phyloP scores from a whole-genome alignment of 1,139 yeast genomes.

The Blastobotrys indianensis region DNA sequence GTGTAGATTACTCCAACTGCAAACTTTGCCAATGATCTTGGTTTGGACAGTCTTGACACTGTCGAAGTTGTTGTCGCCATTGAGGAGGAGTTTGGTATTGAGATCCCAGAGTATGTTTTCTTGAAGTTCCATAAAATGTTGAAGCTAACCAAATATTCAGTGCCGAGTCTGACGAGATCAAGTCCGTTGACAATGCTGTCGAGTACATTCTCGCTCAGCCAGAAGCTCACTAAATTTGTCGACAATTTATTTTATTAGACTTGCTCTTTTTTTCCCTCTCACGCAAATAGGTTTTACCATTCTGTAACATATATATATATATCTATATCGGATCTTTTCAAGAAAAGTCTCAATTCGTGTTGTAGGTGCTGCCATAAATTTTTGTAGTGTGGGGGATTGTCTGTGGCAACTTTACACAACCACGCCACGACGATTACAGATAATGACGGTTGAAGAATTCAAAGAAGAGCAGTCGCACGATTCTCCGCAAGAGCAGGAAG shows the following conservation, averaged over 20 bases:
- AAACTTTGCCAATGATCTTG: conserved; percentile 66
- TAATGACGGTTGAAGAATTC: not conserved
- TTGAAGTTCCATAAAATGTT: not conserved
- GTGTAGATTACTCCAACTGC: conserved; percentile 50
- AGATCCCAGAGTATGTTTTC: conserved; percentile 58
- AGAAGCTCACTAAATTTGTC: conserved; percentile 23
- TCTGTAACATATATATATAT: not conserved
- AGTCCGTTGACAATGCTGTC: conserved; percentile 77
- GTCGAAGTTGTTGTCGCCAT: conserved; percentile 89
- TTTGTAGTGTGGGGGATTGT: not conserved
- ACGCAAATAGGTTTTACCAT: not conserved
- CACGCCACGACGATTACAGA: not conserved
- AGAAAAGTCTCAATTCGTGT: too few relatives aligned
- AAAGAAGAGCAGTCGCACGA: not conserved
- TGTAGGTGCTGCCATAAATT: too few relatives aligned
- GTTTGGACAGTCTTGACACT: conserved; percentile 80
- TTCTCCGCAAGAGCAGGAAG: not conserved
- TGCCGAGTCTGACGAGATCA: conserved; percentile 75
- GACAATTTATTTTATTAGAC: not conserved
- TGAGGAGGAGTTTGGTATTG: conserved; percentile 60
- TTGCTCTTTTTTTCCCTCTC: not conserved
- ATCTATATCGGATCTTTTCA: not conserved
- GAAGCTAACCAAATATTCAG: conserved; percentile 9
- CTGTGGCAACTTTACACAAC: not conserved
- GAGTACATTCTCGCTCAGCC: conserved; percentile 69